A percentile compares a stretch with the other conserved stretches of the same genome.
Conservation (phyloP, 176 grass and related monocot species). For the Melocanna baccifera region DNA sequence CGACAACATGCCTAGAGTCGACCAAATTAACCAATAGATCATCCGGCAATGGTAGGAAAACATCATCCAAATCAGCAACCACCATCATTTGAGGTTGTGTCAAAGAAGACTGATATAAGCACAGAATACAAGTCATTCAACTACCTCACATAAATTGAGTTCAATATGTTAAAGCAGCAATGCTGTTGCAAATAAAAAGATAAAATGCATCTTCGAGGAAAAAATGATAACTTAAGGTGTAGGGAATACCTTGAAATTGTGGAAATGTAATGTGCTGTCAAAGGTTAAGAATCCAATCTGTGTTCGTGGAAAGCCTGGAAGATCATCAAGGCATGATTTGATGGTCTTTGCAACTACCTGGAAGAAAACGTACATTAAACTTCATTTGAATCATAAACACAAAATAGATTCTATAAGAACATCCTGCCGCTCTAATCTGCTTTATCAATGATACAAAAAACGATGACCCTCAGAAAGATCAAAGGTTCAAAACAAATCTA, state of each 20-base stretch:
- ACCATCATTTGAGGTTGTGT: slow-evolving; percentile 97
- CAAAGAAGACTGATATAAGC: slow-evolving; percentile 72
- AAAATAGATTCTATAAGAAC: background rate
- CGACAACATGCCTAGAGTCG: slow-evolving; percentile 77
- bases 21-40: slow-evolving; percentile 92
- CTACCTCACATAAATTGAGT: slow-evolving; percentile 4
- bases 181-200: background rate
- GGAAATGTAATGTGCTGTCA: slow-evolving; percentile 91
- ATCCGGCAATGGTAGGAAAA: slow-evolving; percentile 94
- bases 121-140: slow-evolving; percentile 27
- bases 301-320: slow-evolving; percentile 79
- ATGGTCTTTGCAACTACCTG: slow-evolving; percentile 89
- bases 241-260: slow-evolving; percentile 84
- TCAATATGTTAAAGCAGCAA: background rate
- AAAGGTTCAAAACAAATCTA: background rate
- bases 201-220: background rate
- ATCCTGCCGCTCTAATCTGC: background rate
- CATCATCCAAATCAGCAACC: slow-evolving; percentile 75
- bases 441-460: background rate
- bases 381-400: background rate
- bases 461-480: background rate
- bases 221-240: slow-evolving; percentile 16
- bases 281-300: slow-evolving; percentile 97
- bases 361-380: slow-evolving; percentile 20
- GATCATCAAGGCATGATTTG: slow-evolving; percentile 83